Percentiles rank a stretch among this genome's conserved stretches.
phyloP scores from a whole-genome alignment of 2,329 filamentous ascomycete species.

The Pestalotiopsis sp. region DNA sequence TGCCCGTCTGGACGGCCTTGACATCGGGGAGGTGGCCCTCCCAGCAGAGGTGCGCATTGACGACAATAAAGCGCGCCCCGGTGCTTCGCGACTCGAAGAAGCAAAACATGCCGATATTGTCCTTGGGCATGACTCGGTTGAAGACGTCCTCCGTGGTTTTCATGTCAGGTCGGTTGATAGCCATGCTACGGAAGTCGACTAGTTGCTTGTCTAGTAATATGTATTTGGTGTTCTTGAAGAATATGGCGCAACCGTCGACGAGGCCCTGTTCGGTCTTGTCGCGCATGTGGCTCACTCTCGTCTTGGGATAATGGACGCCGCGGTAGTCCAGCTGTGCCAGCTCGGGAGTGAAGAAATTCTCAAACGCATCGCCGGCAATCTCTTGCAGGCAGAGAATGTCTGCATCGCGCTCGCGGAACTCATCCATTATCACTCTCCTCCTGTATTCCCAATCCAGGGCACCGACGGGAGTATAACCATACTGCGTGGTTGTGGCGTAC shows the following conservation, averaged over 20 bases:
- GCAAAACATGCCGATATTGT: constrained; percentile 90
- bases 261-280: constrained; percentile 77
- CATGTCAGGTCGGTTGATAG: constrained; percentile 94
- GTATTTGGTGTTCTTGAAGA: constrained; percentile 95
- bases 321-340: constrained; percentile 89
- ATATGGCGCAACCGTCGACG: constrained; percentile 97
- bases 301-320: constrained; percentile 90
- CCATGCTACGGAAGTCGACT: constrained; percentile 87
- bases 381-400: constrained; percentile 95
- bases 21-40: constrained; percentile 89
- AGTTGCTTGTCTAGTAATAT: constrained; percentile 92
- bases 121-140: constrained; percentile 97
- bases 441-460: constrained; percentile 88
- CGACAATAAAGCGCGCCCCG: constrained; percentile 88
- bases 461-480: constrained; percentile 85
- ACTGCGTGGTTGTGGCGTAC: constrained; percentile 81
- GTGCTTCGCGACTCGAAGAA: constrained; percentile 93
- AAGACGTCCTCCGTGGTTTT: constrained; percentile 97
- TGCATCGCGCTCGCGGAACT: constrained; percentile 77
- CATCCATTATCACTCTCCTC: constrained; percentile 78
- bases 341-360: constrained; percentile 86
- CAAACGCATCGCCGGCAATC: constrained; percentile 88
- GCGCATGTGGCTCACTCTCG: constrained; percentile 86
- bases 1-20: constrained; percentile 94
- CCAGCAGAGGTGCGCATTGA: constrained; percentile 95